Conservation (phyloP, 2,329 filamentous ascomycete genomes). For the Byssochlamys sp. region DNA sequence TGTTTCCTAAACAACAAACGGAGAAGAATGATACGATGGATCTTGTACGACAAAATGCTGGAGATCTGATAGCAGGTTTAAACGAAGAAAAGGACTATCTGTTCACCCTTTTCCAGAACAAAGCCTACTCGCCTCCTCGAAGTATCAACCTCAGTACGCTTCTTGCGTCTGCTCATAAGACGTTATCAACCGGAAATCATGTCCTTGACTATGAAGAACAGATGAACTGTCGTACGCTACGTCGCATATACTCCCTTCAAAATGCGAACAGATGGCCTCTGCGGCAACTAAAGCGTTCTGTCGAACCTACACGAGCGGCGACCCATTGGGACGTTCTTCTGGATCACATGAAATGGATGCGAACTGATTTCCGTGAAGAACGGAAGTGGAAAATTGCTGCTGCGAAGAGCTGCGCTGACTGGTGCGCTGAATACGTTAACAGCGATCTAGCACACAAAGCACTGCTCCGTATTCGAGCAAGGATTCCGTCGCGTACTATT, state of each 20-base stretch:
- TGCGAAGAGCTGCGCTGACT: constrained; percentile 68
- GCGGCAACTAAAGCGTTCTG: constrained; percentile 72
- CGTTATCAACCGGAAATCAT: constrained; percentile 74
- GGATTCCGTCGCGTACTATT: constrained; percentile 19
- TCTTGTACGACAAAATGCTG: constrained; percentile 35
- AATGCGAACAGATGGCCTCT: constrained; percentile 88
- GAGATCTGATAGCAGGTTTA: constrained; percentile 35
- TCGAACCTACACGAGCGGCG: constrained; percentile 66
- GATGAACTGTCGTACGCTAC: constrained; percentile 76
- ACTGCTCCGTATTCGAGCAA: constrained; percentile 55
- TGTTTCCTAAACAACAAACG: constrained; percentile 61
- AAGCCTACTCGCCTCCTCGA: constrained; percentile 46
- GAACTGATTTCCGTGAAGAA: constrained; percentile 89
- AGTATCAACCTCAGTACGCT: constrained; percentile 56
- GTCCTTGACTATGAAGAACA: constrained; percentile 74
- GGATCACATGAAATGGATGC: constrained; percentile 94
- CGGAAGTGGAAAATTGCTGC: constrained; percentile 82
- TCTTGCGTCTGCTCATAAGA: constrained; percentile 76
- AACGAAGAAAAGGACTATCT: constrained; percentile 50
- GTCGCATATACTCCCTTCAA: constrained; percentile 81
- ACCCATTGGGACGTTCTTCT: constrained; percentile 80
- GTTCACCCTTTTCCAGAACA: constrained; percentile 54
- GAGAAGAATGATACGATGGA: constrained; percentile 37
- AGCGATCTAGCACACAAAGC: constrained; percentile 54
- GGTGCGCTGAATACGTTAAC: constrained; percentile 73